Evolutionary conservation across 139 green algal species (phyloP).

Genomic region (Tetraselmis chui): DNA sequence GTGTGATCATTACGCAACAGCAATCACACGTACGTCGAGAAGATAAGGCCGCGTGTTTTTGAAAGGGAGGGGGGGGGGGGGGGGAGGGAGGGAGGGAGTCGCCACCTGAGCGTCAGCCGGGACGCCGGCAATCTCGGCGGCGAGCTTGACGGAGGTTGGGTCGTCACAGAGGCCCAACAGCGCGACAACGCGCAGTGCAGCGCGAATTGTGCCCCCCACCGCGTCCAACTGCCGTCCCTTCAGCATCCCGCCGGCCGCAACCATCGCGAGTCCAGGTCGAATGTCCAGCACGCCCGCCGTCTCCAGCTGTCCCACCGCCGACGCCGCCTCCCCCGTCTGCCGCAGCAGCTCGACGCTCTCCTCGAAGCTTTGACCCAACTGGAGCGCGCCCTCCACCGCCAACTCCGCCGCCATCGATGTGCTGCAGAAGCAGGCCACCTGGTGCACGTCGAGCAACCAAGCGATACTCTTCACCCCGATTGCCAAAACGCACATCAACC

Average conservation of each 20-base stretch:
- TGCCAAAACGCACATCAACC: too few relatives aligned
- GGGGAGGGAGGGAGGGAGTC: too few relatives aligned
- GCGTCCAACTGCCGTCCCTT: neutral
- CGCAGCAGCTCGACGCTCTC: slow-evolving; percentile 59
- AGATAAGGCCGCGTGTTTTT: too few relatives aligned
- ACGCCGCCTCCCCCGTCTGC: slow-evolving; percentile 58
- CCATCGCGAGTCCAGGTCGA: neutral
- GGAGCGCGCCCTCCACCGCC: slow-evolving; percentile 18
- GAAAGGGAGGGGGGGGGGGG: too few relatives aligned
- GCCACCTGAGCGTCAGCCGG: neutral
- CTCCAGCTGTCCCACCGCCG: slow-evolving; percentile 2
- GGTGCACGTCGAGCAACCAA: too few relatives aligned
- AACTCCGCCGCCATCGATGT: slow-evolving; percentile 55
- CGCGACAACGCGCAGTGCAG: neutral
- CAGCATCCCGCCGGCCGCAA: neutral
- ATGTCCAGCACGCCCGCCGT: neutral
- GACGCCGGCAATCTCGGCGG: neutral
- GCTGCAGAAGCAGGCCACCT: slow-evolving; percentile 67
- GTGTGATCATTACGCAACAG: too few relatives aligned
- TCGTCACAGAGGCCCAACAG: neutral
- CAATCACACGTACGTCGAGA: too few relatives aligned
- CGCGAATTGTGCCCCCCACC: neutral
- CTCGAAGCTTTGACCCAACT: slow-evolving; percentile 32
- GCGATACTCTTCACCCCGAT: too few relatives aligned
- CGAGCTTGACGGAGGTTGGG: neutral